A percentile compares a stretch with the other conserved stretches of the same genome.
Conservation (phyloP, 441 rosid genomes). For the Gossypium davidsonii region DNA sequence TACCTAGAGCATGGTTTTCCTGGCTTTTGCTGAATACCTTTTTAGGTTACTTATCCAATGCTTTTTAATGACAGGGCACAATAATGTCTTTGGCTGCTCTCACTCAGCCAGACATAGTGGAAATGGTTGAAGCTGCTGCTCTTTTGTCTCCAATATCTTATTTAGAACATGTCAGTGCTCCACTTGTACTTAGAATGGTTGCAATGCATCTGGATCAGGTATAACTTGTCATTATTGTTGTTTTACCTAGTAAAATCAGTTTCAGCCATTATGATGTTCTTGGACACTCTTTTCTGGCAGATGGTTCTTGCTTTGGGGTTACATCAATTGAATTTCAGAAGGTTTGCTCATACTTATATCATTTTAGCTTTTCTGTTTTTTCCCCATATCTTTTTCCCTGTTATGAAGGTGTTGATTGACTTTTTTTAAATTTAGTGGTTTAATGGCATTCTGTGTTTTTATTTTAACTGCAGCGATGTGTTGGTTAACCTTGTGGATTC, state of each 20-base stretch:
- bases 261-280: slow-evolving; percentile 16
- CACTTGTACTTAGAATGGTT: slow-evolving; percentile 81
- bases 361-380: background rate
- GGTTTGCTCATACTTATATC: slow-evolving; percentile 30
- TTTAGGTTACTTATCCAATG: slow-evolving; percentile 1
- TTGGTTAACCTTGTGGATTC: slow-evolving; percentile 67
- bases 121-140: slow-evolving; percentile 91
- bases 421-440: slow-evolving; percentile 1
- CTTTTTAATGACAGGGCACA: slow-evolving; percentile 51
- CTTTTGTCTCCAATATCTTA: slow-evolving; percentile 83
- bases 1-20: background rate
- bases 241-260: slow-evolving; percentile 10
- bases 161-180: slow-evolving; percentile 69
- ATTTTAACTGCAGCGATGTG: slow-evolving; percentile 36
- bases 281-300: slow-evolving; percentile 29
- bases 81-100: slow-evolving; percentile 87
- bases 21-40: background rate
- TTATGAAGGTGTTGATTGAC: background rate
- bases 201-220: slow-evolving; percentile 87
- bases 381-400: background rate
- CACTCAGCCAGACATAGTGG: slow-evolving; percentile 54
- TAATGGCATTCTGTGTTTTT: background rate
- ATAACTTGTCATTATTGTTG: slow-evolving; percentile 9
- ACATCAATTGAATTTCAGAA: slow-evolving; percentile 80
- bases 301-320: slow-evolving; percentile 74